Evolutionary conservation across 768 basidiomycete genomes (phyloP).

Genomic region (Royoungia palumana): DNA sequence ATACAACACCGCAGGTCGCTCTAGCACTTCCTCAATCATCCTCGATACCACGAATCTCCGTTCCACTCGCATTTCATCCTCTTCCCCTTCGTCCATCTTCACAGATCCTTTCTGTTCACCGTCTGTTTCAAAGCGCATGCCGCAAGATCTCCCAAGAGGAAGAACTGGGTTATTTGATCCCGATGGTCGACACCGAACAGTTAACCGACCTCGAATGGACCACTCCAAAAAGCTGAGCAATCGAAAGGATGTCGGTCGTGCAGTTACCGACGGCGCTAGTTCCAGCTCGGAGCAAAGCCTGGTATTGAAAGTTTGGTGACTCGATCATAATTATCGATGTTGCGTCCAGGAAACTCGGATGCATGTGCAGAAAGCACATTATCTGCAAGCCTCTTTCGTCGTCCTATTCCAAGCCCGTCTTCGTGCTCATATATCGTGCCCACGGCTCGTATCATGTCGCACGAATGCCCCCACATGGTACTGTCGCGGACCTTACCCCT

Average conservation of each 20-base stretch:
- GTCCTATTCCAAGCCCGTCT: constrained; percentile 35
- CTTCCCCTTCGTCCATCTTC: constrained; percentile 31
- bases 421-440: constrained; percentile 74
- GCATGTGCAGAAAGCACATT: constrained; percentile 23
- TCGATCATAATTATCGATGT: constrained; percentile 11
- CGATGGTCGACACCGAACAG: constrained; percentile 4
- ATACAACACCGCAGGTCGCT: too few species aligned
- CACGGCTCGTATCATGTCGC: constrained; percentile 73
- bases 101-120: constrained; percentile 36
- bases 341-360: constrained; percentile 16
- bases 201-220: constrained; percentile 48
- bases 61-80: constrained; percentile 41
- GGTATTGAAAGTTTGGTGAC: constrained; percentile 13
- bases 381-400: constrained; percentile 16
- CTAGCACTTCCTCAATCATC: too few species aligned
- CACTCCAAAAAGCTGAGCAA: constrained; percentile 77
- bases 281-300: constrained; percentile 39
- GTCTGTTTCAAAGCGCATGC: constrained; percentile 21
- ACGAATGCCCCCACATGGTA: constrained; percentile 57
- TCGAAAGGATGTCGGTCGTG: constrained; percentile 47
- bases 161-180: constrained; percentile 9
- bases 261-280: constrained; percentile 35
- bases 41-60: too few species aligned
- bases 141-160: constrained; percentile 55
- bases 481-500: constrained; percentile 63